Percentiles rank a stretch among this genome's conserved stretches.
phyloP scores from a whole-genome alignment of 768 basidiomycete species.

The Suillus subluteus region DNA sequence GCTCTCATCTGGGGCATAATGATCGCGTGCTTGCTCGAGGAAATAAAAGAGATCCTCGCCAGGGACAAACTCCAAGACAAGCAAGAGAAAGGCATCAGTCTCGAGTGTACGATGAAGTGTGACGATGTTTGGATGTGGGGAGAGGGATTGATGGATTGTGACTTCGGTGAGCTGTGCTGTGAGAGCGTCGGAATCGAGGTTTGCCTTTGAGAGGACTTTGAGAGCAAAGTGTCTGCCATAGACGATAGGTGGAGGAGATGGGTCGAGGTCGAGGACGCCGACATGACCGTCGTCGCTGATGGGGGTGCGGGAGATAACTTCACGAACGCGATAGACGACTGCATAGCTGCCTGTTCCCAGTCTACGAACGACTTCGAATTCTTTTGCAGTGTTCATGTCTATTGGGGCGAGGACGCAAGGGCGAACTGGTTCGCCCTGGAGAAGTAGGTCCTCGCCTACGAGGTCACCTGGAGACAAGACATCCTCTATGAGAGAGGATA shows the following conservation, averaged over 20 bases:
- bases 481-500: conserved; percentile 43
- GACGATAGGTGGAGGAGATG: conserved; percentile 38
- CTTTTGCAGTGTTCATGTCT: conserved; percentile 47
- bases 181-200: conserved; percentile 87
- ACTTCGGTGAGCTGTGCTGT: conserved; percentile 93
- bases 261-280: conserved; percentile 58
- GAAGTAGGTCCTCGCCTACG: conserved; percentile 65
- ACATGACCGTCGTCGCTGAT: conserved; percentile 53
- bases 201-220: conserved; percentile 94
- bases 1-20: conserved; percentile 51
- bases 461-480: conserved; percentile 74
- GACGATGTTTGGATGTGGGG: conserved; percentile 90
- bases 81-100: conserved; percentile 87
- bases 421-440: conserved; percentile 70
- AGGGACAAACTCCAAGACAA: conserved; percentile 94
- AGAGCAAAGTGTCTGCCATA: conserved; percentile 91
- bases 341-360: conserved; percentile 92
- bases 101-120: conserved; percentile 93
- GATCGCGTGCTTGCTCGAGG: conserved; percentile 93
- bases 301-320: conserved; percentile 48
- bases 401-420: conserved; percentile 48
- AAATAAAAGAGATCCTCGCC: conserved; percentile 99
- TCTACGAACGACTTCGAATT: conserved; percentile 84
- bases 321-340: conserved; percentile 89
- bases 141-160: conserved; percentile 92